Conservation (phyloP, 495 filamentous ascomycete genomes). For the Astrocystis sublimbata region DNA sequence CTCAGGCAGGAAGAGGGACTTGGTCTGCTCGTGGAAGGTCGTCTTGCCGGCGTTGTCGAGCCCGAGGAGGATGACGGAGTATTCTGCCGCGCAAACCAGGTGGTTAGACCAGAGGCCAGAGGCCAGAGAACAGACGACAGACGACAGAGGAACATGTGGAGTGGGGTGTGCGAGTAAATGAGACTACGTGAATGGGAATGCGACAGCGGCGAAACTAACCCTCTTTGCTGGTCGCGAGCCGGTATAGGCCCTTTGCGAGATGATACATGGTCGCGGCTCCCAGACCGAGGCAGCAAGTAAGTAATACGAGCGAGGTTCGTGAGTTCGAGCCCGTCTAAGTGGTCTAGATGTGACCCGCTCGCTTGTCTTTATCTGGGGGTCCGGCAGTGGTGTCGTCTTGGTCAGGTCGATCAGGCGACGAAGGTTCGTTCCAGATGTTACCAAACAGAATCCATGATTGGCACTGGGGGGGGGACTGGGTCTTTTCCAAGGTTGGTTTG, state of each 20-base stretch:
- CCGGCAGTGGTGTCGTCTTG: background rate
- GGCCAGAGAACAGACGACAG: slow-evolving; percentile 6
- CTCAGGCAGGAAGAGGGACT: slow-evolving; percentile 75
- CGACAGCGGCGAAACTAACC: slow-evolving; percentile 48
- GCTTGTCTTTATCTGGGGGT: background rate
- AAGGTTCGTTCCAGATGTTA: background rate
- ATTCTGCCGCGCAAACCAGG: slow-evolving; percentile 75
- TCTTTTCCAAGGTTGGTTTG: too few relatives aligned
- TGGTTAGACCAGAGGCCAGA: too few relatives aligned
- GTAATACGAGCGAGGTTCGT: background rate
- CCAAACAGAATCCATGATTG: background rate
- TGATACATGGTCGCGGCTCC: slow-evolving; percentile 79
- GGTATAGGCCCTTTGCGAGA: slow-evolving; percentile 90
- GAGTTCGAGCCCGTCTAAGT: background rate
- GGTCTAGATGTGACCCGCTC: background rate
- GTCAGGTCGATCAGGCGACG: background rate
- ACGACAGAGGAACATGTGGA: background rate
- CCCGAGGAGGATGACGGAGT: slow-evolving; percentile 94
- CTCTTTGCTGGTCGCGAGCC: slow-evolving; percentile 93
- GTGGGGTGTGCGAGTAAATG: background rate
- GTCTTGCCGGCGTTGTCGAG: slow-evolving; percentile 99
- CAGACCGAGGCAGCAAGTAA: background rate
- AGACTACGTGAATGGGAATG: background rate
- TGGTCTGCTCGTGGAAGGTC: slow-evolving; percentile 94
- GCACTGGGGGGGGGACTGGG: too few relatives aligned